Evolutionary conservation across 2,329 filamentous ascomycete genomes (phyloP).

Genomic region (Epichloe sp.): DNA sequence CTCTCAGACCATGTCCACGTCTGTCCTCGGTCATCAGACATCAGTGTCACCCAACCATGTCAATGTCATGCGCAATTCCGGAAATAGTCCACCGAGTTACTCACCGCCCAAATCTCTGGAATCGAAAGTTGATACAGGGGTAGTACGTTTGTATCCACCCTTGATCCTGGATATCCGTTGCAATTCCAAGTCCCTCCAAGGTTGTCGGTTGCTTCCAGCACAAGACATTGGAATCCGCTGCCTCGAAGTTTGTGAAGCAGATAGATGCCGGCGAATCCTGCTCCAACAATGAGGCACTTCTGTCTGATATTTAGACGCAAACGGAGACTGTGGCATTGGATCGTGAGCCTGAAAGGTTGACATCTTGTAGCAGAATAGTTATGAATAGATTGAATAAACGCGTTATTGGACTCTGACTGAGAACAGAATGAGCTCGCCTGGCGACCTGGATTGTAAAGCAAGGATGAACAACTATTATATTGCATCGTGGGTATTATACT

Average conservation of each 20-base stretch:
- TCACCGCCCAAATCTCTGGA: slow-evolving; percentile 28
- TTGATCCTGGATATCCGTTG: slow-evolving; percentile 42
- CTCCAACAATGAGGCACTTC: slow-evolving; percentile 31
- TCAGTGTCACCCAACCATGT: slow-evolving; percentile 1
- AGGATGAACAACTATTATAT: too few species aligned
- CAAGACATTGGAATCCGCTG: slow-evolving; percentile 30
- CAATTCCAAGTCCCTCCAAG: slow-evolving; percentile 41
- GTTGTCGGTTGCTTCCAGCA: slow-evolving; percentile 39
- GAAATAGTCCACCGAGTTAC: neutral
- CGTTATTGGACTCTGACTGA: too few species aligned
- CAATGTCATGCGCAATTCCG: neutral
- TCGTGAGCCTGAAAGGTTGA: too few species aligned
- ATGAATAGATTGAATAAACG: too few species aligned
- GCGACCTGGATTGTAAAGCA: too few species aligned
- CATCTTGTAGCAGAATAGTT: neutral
- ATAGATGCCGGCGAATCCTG: slow-evolving; percentile 35
- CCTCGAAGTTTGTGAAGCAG: slow-evolving; percentile 39
- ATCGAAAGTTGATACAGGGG: slow-evolving; percentile 41
- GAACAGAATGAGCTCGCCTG: too few species aligned
- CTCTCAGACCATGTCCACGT: slow-evolving; percentile 43
- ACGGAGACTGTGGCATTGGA: neutral
- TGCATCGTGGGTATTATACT: too few species aligned
- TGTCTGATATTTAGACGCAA: neutral
- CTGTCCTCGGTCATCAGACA: slow-evolving; percentile 10
- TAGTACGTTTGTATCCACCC: slow-evolving; percentile 40